Percentiles rank a stretch among this genome's conserved stretches.
Conservation (phyloP, 106 monocot species). For the Ottelia alismoides region DNA sequence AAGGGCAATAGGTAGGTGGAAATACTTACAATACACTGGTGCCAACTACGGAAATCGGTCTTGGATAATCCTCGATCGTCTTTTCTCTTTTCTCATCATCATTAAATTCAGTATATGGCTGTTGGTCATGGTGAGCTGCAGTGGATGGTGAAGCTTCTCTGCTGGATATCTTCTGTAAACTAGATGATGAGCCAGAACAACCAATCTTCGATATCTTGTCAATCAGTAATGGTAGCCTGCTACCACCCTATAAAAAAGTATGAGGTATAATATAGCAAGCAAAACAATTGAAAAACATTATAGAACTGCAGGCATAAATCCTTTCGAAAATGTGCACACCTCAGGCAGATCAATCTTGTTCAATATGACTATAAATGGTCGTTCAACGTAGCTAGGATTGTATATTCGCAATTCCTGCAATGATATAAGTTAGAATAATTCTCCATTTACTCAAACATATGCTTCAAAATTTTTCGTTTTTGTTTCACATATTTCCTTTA, state of each 20-base stretch:
- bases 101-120: no score
- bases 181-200: neutral
- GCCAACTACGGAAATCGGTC: conserved; percentile 81
- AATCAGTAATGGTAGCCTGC: conserved; percentile 41
- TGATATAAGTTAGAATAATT: neutral
- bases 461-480: no score
- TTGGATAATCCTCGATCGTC: conserved; percentile 73
- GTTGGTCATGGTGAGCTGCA: no score
- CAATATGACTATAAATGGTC: conserved; percentile 69
- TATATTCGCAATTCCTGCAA: conserved; percentile 86
- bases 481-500: no score
- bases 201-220: conserved; percentile 69
- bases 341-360: conserved; percentile 81
- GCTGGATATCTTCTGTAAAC: neutral
- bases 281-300: neutral
- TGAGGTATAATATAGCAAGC: no score
- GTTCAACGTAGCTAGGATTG: conserved; percentile 68
- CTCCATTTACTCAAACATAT: no score
- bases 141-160: conserved; percentile 4
- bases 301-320: no score
- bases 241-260: conserved; percentile 42
- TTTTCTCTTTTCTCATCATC: conserved; percentile 48
- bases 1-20: no score
- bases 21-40: conserved; percentile 74
- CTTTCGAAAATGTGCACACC: conserved; percentile 14